Evolutionary conservation across 78 protist genomes (phyloP).

Genomic region (Dictyostelium citrinum): DNA sequence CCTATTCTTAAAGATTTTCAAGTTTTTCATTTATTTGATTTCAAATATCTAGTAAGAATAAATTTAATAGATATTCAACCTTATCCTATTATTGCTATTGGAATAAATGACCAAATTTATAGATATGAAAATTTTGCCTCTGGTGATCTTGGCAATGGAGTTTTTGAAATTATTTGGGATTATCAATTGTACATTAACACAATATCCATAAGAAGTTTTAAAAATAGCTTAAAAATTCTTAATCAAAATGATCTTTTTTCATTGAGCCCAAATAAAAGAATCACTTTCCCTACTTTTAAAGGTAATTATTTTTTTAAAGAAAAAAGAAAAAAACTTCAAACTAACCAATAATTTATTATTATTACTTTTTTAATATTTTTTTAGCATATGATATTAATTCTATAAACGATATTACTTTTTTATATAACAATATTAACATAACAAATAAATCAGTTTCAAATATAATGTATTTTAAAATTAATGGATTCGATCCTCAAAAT

Average conservation of each 20-base stretch:
- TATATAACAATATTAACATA: background rate
- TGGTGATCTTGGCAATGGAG: background rate
- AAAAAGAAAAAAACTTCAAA: no score
- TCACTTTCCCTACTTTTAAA: background rate
- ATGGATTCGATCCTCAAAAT: background rate
- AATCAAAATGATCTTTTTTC: background rate
- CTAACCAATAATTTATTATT: no score
- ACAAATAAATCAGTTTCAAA: background rate
- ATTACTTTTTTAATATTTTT: background rate
- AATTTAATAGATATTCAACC: background rate
- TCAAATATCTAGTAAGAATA: background rate
- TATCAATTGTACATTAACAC: background rate
- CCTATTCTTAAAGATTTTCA: background rate
- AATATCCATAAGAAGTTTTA: background rate
- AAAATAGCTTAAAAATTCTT: background rate
- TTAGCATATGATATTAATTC: background rate
- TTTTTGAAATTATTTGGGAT: background rate
- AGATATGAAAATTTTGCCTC: background rate
- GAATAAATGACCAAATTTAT: background rate
- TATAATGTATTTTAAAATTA: background rate
- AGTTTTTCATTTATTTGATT: background rate
- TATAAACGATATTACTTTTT: background rate
- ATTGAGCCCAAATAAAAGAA: background rate
- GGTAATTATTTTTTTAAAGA: background rate
- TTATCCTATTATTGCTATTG: background rate